Conservation (phyloP, 2,329 filamentous ascomycete genomes). For the Phaeosphaeriaceae sp. region DNA sequence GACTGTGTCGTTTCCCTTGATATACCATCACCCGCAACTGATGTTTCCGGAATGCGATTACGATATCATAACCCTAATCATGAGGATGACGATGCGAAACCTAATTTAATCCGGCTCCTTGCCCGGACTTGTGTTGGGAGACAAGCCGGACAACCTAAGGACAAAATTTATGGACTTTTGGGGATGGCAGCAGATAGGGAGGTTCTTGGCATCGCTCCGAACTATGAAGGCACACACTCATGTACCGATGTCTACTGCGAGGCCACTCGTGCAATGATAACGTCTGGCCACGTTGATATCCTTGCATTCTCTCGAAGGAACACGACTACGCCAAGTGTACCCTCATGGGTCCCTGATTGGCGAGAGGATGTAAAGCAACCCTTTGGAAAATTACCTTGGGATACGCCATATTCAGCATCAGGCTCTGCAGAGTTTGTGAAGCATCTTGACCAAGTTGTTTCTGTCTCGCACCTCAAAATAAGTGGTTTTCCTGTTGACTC, state of each 20-base stretch:
- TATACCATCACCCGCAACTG: neutral
- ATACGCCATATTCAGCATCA: slow-evolving; percentile 1
- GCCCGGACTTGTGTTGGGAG: neutral
- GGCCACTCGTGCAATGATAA: neutral
- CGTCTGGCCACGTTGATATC: neutral
- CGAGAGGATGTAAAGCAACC: neutral
- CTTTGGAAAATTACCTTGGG: neutral
- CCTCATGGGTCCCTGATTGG: slow-evolving; percentile 4
- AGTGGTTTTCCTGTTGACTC: neutral
- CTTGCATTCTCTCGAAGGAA: neutral
- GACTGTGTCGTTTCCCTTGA: neutral
- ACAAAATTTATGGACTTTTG: neutral
- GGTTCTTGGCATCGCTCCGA: neutral
- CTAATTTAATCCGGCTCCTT: neutral
- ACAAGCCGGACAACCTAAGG: neutral
- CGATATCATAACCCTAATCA: neutral
- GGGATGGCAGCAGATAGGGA: neutral
- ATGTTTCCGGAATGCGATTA: neutral
- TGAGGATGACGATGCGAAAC: too few species aligned
- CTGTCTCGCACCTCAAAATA: neutral
- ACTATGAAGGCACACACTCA: neutral
- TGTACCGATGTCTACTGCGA: neutral
- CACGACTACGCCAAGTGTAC: neutral
- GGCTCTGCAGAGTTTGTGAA: neutral
- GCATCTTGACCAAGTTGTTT: neutral